phyloP scores from a whole-genome alignment of 805 yeast genomes.

The Starmerella sirachaensis region DNA sequence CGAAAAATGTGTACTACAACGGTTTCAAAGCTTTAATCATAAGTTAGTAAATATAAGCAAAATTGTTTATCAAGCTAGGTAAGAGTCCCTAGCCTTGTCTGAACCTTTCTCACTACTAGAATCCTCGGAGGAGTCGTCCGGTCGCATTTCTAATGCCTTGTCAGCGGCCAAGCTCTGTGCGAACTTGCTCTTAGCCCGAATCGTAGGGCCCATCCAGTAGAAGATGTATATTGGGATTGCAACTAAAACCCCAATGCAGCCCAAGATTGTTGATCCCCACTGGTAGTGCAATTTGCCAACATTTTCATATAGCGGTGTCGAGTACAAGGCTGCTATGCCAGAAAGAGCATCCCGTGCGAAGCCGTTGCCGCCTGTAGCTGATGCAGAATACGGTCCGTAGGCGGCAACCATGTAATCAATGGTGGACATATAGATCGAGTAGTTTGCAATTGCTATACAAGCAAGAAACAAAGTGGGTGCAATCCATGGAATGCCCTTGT shows the following conservation, averaged over 20 bases:
- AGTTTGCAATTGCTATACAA: conserved; percentile 33
- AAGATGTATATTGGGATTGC: conserved; percentile 31
- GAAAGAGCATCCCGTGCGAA: conserved; percentile 34
- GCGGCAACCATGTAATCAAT: conserved; percentile 35
- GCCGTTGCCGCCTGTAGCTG: conserved; percentile 36
- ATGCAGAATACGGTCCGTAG: conserved; percentile 34
- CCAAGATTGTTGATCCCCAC: conserved; percentile 33
- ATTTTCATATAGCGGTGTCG: conserved; percentile 28
- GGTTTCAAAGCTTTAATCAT: too few species aligned
- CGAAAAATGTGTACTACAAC: too few species aligned
- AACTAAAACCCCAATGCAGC: conserved; percentile 29
- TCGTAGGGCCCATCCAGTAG: conserved; percentile 32
- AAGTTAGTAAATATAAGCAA: too few species aligned
- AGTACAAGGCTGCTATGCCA: conserved; percentile 31
- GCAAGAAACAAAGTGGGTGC: conserved; percentile 31
- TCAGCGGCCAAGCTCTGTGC: conserved; percentile 25
- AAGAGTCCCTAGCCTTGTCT: too few species aligned
- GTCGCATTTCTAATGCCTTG: background rate
- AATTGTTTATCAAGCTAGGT: too few species aligned
- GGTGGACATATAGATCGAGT: conserved; percentile 33
- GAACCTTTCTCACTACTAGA: background rate
- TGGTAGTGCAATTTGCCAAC: conserved; percentile 29
- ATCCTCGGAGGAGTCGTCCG: conserved; percentile 1
- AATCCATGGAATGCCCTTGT: conserved; percentile 28
- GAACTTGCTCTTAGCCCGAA: conserved; percentile 29